Percentiles rank a stretch among this genome's conserved stretches.
phyloP scores from a whole-genome alignment of 2,329 filamentous ascomycete species.

The Pyricularia grisea region DNA sequence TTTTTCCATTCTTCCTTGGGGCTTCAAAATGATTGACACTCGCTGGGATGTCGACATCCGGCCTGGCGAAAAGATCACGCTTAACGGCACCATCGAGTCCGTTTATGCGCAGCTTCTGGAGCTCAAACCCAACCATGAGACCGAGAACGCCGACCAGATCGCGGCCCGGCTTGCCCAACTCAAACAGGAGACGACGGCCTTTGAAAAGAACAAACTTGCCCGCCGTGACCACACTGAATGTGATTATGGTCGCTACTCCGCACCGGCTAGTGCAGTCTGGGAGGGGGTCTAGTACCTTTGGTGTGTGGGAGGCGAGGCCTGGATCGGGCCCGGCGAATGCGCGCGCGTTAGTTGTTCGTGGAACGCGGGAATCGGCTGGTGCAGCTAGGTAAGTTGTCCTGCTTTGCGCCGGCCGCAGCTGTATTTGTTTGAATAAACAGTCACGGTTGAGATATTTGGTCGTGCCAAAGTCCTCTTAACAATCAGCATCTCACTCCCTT shows the following conservation, averaged over 20 bases:
- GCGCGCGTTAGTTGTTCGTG: not conserved
- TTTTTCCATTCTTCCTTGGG: not conserved
- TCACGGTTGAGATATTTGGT: not conserved
- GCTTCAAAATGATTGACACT: not conserved
- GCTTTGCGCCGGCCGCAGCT: too few relatives aligned
- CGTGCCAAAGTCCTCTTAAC: not conserved
- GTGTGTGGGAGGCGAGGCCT: not conserved
- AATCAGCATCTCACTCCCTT: not conserved
- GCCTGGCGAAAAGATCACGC: not conserved
- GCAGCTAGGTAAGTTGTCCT: not conserved
- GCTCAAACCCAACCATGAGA: not conserved
- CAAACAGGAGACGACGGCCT: not conserved
- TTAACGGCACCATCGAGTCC: not conserved
- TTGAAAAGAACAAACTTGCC: not conserved
- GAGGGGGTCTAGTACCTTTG: not conserved
- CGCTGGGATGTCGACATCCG: not conserved
- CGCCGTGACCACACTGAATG: not conserved
- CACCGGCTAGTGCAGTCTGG: not conserved
- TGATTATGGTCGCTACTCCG: not conserved
- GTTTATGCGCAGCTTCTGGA: not conserved
- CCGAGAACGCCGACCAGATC: not conserved
- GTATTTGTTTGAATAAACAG: too few relatives aligned
- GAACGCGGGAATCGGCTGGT: not conserved
- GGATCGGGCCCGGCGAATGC: slow-evolving; percentile 2
- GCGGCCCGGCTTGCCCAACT: not conserved